Conservation (phyloP, 192 early-diverging fungal genomes). For the Linnemannia zychae region DNA sequence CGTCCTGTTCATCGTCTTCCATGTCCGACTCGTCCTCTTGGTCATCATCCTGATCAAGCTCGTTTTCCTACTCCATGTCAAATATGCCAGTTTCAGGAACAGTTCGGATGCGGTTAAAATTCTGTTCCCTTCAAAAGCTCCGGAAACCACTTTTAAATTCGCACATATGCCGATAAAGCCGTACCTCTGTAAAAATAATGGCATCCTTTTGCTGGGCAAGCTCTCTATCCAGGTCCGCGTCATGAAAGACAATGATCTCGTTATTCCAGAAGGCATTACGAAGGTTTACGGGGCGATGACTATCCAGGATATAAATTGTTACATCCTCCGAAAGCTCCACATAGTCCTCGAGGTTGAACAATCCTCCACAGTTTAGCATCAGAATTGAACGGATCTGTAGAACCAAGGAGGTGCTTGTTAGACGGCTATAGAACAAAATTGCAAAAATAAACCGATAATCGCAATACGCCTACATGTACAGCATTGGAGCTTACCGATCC, state of each 20-base stretch:
- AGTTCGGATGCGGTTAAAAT: slow-evolving; percentile 41
- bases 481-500: slow-evolving; percentile 60
- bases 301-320: slow-evolving; percentile 86
- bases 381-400: slow-evolving; percentile 78
- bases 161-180: neutral
- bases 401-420: neutral
- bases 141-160: neutral
- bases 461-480: neutral
- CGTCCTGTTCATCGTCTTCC: slow-evolving; percentile 44
- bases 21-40: slow-evolving; percentile 34
- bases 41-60: slow-evolving; percentile 53
- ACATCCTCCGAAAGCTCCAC: slow-evolving; percentile 81
- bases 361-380: slow-evolving; percentile 90
- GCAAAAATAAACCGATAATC: neutral
- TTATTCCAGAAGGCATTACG: slow-evolving; percentile 83
- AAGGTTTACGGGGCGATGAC: slow-evolving; percentile 90
- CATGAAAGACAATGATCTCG: slow-evolving; percentile 88
- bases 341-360: slow-evolving; percentile 56
- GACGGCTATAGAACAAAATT: neutral
- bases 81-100: slow-evolving; percentile 14
- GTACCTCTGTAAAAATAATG: slow-evolving; percentile 76
- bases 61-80: slow-evolving; percentile 40
- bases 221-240: slow-evolving; percentile 83
- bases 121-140: neutral
- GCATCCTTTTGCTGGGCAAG: slow-evolving; percentile 76